Conservation (phyloP, 805 yeast genomes). For the Cyberlindnera subsufficiens region DNA sequence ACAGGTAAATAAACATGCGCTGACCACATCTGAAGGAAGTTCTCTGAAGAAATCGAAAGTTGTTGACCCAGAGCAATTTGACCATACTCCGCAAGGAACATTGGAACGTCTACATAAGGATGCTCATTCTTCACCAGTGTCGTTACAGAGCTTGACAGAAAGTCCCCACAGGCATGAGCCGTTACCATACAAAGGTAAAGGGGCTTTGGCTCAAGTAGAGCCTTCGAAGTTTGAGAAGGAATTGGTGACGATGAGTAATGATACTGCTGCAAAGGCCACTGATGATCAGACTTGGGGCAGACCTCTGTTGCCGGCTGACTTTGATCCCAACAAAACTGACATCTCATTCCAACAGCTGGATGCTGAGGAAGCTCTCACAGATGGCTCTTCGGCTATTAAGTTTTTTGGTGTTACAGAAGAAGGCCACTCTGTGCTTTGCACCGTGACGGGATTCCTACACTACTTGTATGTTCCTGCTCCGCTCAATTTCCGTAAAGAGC, state of each 20-base stretch:
- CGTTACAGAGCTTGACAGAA: slow-evolving; percentile 11
- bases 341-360: slow-evolving; percentile 87
- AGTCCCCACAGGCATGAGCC: slow-evolving; percentile 20
- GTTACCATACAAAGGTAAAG: slow-evolving; percentile 23
- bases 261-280: slow-evolving; percentile 20
- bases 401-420: slow-evolving; percentile 89
- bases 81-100: slow-evolving; percentile 15
- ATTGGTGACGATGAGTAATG: slow-evolving; percentile 37
- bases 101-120: slow-evolving; percentile 18
- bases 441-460: slow-evolving; percentile 82
- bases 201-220: slow-evolving; percentile 25
- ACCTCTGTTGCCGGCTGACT: slow-evolving; percentile 46
- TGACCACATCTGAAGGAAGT: neutral
- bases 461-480: slow-evolving; percentile 93
- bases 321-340: slow-evolving; percentile 44
- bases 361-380: slow-evolving; percentile 74
- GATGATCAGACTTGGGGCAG: slow-evolving; percentile 44
- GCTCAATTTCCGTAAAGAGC: slow-evolving; percentile 55
- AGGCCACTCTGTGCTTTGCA: slow-evolving; percentile 87
- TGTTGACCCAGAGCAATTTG: slow-evolving; percentile 8
- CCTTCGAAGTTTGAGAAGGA: slow-evolving; percentile 50
- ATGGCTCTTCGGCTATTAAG: slow-evolving; percentile 60
- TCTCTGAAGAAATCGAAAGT: slow-evolving; percentile 14
- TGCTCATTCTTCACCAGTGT: slow-evolving; percentile 24
- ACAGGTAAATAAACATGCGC: neutral